Evolutionary conservation across 495 filamentous ascomycete genomes (phyloP).

Genomic region (Aspergillus cristatus): DNA sequence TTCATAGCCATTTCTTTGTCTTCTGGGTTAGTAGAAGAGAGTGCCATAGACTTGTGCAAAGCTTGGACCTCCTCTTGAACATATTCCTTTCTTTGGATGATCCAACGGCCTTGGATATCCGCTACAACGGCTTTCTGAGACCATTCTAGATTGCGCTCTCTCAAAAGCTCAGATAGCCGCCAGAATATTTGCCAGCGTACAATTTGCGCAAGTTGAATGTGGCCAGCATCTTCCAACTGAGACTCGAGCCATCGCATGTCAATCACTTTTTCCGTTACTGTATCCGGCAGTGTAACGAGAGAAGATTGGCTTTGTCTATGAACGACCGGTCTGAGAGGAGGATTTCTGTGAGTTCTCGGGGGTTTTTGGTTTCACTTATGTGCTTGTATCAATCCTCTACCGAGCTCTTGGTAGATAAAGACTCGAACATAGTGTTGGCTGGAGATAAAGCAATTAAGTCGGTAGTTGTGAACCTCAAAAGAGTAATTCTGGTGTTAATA

Average conservation of each 20-base stretch:
- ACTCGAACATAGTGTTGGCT: too few species aligned
- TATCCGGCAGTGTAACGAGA: neutral
- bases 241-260: neutral
- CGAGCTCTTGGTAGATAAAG: too few species aligned
- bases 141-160: neutral
- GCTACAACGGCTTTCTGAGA: neutral
- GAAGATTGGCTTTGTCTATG: neutral
- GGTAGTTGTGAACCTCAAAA: too few species aligned
- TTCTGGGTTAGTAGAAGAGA: neutral
- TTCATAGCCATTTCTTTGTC: neutral
- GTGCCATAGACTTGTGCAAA: neutral
- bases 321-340: neutral
- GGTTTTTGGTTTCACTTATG: too few species aligned
- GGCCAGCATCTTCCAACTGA: neutral
- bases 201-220: neutral
- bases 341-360: neutral
- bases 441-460: too few species aligned
- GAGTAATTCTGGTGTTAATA: too few species aligned
- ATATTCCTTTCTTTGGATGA: neutral
- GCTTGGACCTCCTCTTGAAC: neutral
- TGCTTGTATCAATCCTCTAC: too few species aligned
- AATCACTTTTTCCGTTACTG: neutral
- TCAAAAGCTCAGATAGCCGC: neutral
- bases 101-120: neutral
- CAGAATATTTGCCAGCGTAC: neutral